Evolutionary conservation across 257 asterid genomes (phyloP), one percentile per base, ranked within the genome.

Genomic region (Knoxia roxburghii): DNA sequence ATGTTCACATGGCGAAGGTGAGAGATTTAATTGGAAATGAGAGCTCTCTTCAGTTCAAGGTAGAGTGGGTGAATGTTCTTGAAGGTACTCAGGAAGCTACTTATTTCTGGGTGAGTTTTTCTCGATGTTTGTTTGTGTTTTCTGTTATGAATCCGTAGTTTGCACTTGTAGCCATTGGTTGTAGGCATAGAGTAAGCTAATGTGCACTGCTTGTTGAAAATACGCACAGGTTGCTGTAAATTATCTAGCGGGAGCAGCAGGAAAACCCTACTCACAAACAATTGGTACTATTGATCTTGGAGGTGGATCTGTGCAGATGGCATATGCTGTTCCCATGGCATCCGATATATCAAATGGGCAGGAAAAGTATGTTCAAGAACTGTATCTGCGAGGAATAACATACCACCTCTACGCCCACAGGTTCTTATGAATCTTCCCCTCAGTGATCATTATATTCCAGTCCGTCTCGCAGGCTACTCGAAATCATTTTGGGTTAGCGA

Each of bases 241-340:
- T 78, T 90, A 86, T 79, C 70, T 90, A 69, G 70, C 84, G 68
- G 96, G 95, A 43, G 86, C 75, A 68, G 81, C 88, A 81, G 95
- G 96, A 12, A 79, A 86, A 69, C 8, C 52, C n/a, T 86, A 88
- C 66, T 55, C 81, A 5, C 60, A 67, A 23, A 88, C 96, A 18
- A 81, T 86, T 68, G 95, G 95, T 58, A 88, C 88, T 49, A 82
- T 90, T 77, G 96, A 88, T 76, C 90, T 90, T 68, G 97, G 97
- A 43, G 97, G 96, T 74, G 97, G 92, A 65, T 88, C 97, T 59
- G 89, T 90, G 56, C 95, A 90, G 69, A 83, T 90, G 95, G 87
- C 96, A 8, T 90, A 88, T 77, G 95, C 96, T 30, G 72, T 90
- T 57, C 81, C 95, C 72, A 82, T 80, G 3, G 96, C 86, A 51